phyloP scores from a whole-genome alignment of 805 yeast genomes.

The Starmerella stellata region DNA sequence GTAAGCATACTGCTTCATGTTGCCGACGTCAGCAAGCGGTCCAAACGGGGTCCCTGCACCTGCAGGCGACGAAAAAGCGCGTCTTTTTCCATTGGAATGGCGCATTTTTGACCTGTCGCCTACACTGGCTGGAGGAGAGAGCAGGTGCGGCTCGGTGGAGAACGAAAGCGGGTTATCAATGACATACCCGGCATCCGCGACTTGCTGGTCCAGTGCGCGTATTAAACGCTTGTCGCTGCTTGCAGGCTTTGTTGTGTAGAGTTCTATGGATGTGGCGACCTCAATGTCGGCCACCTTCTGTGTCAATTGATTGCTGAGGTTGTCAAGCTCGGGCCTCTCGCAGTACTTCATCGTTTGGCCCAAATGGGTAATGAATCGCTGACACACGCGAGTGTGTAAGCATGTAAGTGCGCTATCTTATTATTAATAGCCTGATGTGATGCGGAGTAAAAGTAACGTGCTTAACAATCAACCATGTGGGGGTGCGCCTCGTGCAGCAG shows the following conservation, averaged over 20 bases:
- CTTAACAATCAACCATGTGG: no score
- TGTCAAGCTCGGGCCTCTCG: slow-evolving; percentile 83
- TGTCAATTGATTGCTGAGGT: slow-evolving; percentile 68
- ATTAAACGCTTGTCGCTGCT: slow-evolving; percentile 77
- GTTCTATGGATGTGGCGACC: slow-evolving; percentile 76
- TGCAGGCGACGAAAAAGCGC: slow-evolving; percentile 18
- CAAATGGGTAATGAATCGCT: slow-evolving; percentile 1
- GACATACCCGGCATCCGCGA: slow-evolving; percentile 26
- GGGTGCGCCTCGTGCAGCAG: no score
- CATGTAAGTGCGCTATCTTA: no score
- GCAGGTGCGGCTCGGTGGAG: slow-evolving; percentile 12
- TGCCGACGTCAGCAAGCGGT: slow-evolving; percentile 66
- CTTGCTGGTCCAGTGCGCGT: slow-evolving; percentile 69
- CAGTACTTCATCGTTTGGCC: slow-evolving; percentile 40
- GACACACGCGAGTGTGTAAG: not conserved
- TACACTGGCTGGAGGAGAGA: slow-evolving; percentile 13
- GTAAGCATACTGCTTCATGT: slow-evolving; percentile 78
- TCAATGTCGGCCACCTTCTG: slow-evolving; percentile 60
- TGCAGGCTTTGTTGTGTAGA: slow-evolving; percentile 85
- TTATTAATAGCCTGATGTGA: no score
- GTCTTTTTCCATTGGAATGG: slow-evolving; percentile 10
- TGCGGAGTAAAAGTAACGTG: no score
- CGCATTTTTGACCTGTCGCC: slow-evolving; percentile 3
- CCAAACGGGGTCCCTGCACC: slow-evolving; percentile 55
- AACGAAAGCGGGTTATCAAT: slow-evolving; percentile 6